Base-by-base conservation (phyloP, 2,329 filamentous ascomycete species). In the Didymella glomerata region DNA sequence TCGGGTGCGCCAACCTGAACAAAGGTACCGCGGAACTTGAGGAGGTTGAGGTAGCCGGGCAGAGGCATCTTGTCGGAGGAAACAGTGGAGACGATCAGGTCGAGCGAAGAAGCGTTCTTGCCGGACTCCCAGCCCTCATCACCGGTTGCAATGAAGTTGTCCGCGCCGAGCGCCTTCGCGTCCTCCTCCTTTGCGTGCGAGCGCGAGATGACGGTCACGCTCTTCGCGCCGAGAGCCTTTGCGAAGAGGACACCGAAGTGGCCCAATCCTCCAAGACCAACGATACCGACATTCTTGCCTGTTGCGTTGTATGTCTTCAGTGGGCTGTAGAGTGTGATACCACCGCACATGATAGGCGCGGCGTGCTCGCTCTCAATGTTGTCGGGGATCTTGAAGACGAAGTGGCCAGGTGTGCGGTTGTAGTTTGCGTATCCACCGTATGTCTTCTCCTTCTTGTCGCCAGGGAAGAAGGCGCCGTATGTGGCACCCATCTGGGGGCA, bases 301-400 rank as follows among this genome's bases (percentile, higher is more conserved):
- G 90, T 89, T 0, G 90, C 90, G 54, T 85, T 90, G 66, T 93
- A 88, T 36, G 90, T 85, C 56, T 90, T 87, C 14, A 96, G 82
- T 0, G 92, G 92, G 59, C 85, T 89, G 81, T 88, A 96, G 32
- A 87, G 86, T 0, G 92, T 95, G 63, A 95, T 82, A 61, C 92
- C 92, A 41, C 90, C 92, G 77, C 92, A 96, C 65, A 95, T 83
- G 88, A 93, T 92, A 6, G 90, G 90, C 1, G 90, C 91, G 1
- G 88, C 90, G 45, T 87, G 78, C 25, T 75, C 78, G 51, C 75
- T 80, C 62, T 80, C 71, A 42, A 95, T 84, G 41, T 82, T 85
- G 16, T 92, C 90, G n/a, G 92, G 92, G 61, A 96, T 93, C 66
- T 88, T 88, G 75, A 87, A 83, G 11, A 83, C 83, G 72, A 85